phyloP scores from a whole-genome alignment of 2,329 filamentous ascomycete genomes.

The Triangularia verruculosa region DNA sequence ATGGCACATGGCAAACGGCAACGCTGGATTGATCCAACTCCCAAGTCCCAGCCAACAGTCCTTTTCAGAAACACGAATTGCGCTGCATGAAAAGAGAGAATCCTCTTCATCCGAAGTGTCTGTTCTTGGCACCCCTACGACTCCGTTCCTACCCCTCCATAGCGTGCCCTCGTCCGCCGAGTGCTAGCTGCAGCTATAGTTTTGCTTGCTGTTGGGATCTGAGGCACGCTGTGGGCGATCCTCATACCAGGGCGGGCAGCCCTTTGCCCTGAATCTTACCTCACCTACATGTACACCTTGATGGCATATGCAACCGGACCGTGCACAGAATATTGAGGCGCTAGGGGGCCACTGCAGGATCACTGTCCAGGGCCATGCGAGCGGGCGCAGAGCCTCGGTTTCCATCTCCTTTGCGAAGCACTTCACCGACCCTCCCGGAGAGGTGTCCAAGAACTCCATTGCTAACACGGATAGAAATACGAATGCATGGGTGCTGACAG shows the following conservation, averaged over 20 bases:
- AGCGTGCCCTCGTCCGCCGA: neutral
- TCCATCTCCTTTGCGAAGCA: conserved; percentile 11
- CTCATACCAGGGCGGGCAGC: neutral
- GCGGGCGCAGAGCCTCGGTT: conserved; percentile 18
- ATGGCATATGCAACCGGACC: neutral
- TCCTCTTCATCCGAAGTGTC: neutral
- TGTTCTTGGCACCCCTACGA: neutral
- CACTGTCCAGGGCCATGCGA: conserved; percentile 6
- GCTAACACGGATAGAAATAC: conserved; percentile 3
- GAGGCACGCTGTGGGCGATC: neutral
- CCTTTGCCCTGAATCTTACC: neutral
- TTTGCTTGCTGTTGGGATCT: neutral
- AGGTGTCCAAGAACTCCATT: conserved; percentile 2
- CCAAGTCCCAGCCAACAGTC: neutral
- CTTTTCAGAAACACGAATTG: neutral
- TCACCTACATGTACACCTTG: neutral
- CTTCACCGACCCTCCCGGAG: conserved; percentile 5
- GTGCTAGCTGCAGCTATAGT: neutral
- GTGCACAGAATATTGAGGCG: conserved; percentile 5
- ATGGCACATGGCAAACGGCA: conserved; percentile 2
- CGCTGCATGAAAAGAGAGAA: neutral
- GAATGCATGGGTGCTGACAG: conserved; percentile 1
- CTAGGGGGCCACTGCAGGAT: conserved; percentile 5
- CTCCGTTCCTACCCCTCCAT: neutral
- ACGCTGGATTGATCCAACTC: neutral